phyloP scores from a whole-genome alignment of 2,329 filamentous ascomycete species.

The Calonectria naviculata region DNA sequence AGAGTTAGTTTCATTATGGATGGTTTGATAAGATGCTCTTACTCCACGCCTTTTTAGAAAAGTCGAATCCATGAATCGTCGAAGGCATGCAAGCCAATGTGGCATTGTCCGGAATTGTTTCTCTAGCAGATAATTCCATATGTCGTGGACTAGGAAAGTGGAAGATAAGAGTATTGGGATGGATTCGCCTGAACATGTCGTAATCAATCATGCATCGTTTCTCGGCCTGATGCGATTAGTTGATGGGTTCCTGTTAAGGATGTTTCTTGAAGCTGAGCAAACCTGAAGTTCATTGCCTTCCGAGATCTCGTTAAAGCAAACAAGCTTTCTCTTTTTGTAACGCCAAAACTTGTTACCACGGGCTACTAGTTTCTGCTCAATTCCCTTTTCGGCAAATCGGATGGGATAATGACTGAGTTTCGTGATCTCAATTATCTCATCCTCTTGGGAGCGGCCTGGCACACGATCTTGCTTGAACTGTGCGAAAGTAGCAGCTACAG shows the following conservation, averaged over 20 bases:
- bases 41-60: constrained; percentile 23
- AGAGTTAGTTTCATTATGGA: not conserved
- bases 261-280: not conserved
- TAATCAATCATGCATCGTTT: constrained; percentile 25
- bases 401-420: not conserved
- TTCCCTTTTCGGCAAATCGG: not conserved
- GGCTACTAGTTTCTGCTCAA: not conserved
- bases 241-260: not conserved
- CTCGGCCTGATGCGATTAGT: not conserved
- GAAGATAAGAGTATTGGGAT: not conserved
- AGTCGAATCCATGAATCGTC: constrained; percentile 14
- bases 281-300: not conserved
- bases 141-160: fast-evolving
- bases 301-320: not conserved
- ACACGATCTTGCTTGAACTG: not conserved
- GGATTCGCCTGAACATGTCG: constrained; percentile 13
- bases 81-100: not conserved
- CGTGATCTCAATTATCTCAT: not conserved
- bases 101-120: not conserved
- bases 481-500: too few relatives aligned
- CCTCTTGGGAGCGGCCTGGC: not conserved
- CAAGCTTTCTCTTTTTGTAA: not conserved
- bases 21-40: not conserved
- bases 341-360: constrained; percentile 16
- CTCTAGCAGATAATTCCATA: too few relatives aligned